Conservation (phyloP, 2,329 filamentous ascomycete species). For the Penicillium sp. region DNA sequence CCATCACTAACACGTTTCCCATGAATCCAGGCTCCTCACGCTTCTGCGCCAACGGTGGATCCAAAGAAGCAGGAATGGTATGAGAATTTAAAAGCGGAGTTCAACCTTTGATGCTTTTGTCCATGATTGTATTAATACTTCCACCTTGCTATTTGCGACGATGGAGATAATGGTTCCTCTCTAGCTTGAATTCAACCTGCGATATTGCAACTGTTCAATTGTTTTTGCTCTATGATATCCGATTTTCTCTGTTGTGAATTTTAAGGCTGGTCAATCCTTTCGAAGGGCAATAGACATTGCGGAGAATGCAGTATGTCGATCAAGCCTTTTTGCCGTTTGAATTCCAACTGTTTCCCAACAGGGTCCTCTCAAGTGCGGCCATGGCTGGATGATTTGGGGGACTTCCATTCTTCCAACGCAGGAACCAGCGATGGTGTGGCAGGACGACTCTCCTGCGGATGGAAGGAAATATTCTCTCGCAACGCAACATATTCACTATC, state of each 20-base stretch:
- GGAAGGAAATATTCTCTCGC: conserved; percentile 74
- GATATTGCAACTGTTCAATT: too few relatives aligned
- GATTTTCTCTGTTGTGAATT: too few relatives aligned
- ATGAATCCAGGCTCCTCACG: conserved; percentile 47
- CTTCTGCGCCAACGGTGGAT: conserved; percentile 45
- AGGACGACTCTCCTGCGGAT: conserved; percentile 19
- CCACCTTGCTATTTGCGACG: too few relatives aligned
- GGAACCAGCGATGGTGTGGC: conserved; percentile 20
- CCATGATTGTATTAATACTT: too few relatives aligned
- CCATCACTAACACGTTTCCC: neutral
- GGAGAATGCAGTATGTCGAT: too few relatives aligned
- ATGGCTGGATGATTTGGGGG: conserved; percentile 4
- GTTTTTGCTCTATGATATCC: too few relatives aligned
- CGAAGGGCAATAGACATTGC: too few relatives aligned
- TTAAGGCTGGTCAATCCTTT: too few relatives aligned
- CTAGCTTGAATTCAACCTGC: too few relatives aligned
- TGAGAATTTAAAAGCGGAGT: conserved; percentile 49
- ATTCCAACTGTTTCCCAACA: too few relatives aligned
- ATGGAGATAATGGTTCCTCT: too few relatives aligned
- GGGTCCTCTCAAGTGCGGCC: neutral
- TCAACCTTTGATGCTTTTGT: too few relatives aligned
- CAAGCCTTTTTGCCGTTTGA: neutral
- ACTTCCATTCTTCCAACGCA: conserved; percentile 20
- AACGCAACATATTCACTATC: conserved; percentile 92
- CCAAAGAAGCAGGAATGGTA: conserved; percentile 50